Evolutionary conservation across 2,329 filamentous ascomycete species (phyloP).

Genomic region (Colletotrichum acutatum): DNA sequence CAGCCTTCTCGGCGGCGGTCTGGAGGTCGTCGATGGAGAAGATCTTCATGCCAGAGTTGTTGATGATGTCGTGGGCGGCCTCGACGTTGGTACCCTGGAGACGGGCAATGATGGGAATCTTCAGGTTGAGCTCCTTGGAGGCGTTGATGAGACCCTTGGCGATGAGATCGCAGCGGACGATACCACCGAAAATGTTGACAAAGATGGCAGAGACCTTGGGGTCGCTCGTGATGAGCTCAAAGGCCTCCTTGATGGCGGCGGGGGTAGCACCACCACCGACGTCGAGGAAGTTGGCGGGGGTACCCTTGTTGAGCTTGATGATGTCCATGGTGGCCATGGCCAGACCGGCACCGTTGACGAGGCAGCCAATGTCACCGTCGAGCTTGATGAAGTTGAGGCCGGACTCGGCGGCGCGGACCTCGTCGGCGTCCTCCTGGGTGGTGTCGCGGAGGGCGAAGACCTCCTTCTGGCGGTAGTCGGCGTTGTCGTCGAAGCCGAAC

Average conservation of each 20-base stretch:
- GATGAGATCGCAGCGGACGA: constrained; percentile 97
- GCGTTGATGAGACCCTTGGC: constrained; percentile 96
- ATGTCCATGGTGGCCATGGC: constrained; percentile 99
- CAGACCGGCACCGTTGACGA: constrained; percentile 98
- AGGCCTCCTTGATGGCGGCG: constrained; percentile 95
- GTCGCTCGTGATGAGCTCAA: constrained; percentile 98
- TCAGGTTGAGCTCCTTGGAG: constrained; percentile 92
- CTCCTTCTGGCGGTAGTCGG: constrained; percentile 97
- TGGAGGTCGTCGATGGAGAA: constrained; percentile 99
- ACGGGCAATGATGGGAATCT: constrained; percentile 96
- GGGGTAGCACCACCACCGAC: constrained; percentile 98
- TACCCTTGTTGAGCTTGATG: constrained; percentile 98
- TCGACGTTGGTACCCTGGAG: constrained; percentile 99
- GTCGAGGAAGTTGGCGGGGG: constrained; percentile 98
- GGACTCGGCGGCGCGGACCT: constrained; percentile 92
- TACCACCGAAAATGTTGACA: constrained; percentile 99
- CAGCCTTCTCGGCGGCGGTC: constrained; percentile 95
- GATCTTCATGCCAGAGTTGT: constrained; percentile 98
- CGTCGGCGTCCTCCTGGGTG: constrained; percentile 95
- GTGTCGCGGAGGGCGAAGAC: constrained; percentile 94
- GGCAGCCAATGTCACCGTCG: constrained; percentile 97
- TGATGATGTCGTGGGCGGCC: constrained; percentile 90
- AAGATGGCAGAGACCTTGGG: constrained; percentile 99
- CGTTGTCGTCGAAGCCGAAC: constrained; percentile 98
- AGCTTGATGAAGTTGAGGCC: constrained; percentile 99